Evolutionary conservation across 2,329 filamentous ascomycete genomes (phyloP).

Genomic region (Chaetomiaceae sp.): DNA sequence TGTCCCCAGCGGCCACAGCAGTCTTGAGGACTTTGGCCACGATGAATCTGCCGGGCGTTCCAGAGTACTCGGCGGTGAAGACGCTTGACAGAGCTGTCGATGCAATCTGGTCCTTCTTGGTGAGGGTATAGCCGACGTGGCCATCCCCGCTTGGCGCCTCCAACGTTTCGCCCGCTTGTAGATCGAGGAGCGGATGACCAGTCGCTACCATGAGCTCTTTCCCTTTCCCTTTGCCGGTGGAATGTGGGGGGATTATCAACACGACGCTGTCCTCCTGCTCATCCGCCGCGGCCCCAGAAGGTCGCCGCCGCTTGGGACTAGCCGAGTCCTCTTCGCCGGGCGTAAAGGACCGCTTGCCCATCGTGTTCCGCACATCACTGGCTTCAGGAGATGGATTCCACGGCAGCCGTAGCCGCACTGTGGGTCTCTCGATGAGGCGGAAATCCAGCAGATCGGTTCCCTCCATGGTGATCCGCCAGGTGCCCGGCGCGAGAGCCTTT

Average conservation of each 20-base stretch:
- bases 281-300: constrained; percentile 16
- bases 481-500: constrained; percentile 48
- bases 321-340: constrained; percentile 38
- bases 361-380: constrained; percentile 38
- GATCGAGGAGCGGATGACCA: constrained; percentile 48
- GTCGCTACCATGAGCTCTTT: constrained; percentile 44
- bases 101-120: constrained; percentile 53
- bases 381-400: constrained; percentile 31
- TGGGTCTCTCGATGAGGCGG: constrained; percentile 52
- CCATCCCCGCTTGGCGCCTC: constrained; percentile 47
- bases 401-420: constrained; percentile 31
- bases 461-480: constrained; percentile 51
- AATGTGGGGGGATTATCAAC: constrained; percentile 48
- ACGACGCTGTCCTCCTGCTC: constrained; percentile 44
- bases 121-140: constrained; percentile 50
- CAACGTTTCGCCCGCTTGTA: constrained; percentile 46
- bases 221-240: constrained; percentile 43
- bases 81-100: constrained; percentile 51
- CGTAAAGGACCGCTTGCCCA: constrained; percentile 47
- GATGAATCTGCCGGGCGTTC: constrained; percentile 49
- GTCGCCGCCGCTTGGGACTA: constrained; percentile 39
- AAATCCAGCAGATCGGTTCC: constrained; percentile 51
- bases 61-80: constrained; percentile 50
- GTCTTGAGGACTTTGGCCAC: constrained; percentile 60
- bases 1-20: constrained; percentile 32